phyloP scores from a whole-genome alignment of 306 rosid species.

The Dryas drummondii region DNA sequence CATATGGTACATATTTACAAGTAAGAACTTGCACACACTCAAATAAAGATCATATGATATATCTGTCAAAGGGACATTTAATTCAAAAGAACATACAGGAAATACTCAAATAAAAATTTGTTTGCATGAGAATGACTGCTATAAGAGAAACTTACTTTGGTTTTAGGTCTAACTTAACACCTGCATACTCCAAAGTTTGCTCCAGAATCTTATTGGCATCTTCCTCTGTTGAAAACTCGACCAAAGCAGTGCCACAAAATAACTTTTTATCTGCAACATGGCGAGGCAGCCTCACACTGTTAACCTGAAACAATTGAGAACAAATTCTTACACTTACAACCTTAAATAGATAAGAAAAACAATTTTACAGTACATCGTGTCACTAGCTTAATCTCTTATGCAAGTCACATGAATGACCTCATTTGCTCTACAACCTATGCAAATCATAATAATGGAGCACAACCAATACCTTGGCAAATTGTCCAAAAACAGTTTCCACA shows the following conservation, averaged over 20 bases:
- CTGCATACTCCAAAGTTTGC: constrained; percentile 53
- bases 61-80: neutral
- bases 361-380: neutral
- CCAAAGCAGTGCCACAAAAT: constrained; percentile 77
- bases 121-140: neutral
- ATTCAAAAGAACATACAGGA: neutral
- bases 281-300: constrained; percentile 84
- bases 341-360: too few species aligned
- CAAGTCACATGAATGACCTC: neutral
- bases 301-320: constrained; percentile 55
- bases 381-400: neutral
- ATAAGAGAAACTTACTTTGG: constrained; percentile 60
- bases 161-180: constrained; percentile 60
- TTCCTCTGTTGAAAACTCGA: constrained; percentile 76
- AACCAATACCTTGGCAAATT: constrained; percentile 58
- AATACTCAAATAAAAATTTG: neutral
- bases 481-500: constrained; percentile 55
- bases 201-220: constrained; percentile 51
- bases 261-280: constrained; percentile 77
- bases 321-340: neutral
- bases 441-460: neutral
- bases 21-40: neutral
- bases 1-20: neutral
- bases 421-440: too few species aligned
- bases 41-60: neutral